Evolutionary conservation across 805 yeast species (phyloP).

Genomic region (Cyberlindnera nakhonratchasimensis): DNA sequence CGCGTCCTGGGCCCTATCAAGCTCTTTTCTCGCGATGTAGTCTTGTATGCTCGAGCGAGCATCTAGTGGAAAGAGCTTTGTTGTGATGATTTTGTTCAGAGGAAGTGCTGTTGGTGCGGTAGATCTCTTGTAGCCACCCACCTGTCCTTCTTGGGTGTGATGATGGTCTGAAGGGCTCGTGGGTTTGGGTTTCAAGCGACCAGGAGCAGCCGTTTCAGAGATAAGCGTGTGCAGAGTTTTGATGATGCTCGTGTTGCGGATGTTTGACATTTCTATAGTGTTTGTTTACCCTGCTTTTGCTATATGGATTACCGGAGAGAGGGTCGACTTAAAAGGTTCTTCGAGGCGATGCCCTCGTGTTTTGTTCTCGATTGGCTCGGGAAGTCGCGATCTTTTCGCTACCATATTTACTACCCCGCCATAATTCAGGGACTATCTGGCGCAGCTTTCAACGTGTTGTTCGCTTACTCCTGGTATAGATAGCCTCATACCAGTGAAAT

Average conservation of each 20-base stretch:
- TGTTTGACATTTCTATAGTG: constrained; percentile 6
- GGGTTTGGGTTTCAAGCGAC: constrained; percentile 9
- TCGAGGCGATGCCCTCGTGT: constrained; percentile 1
- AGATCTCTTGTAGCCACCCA: constrained; percentile 48
- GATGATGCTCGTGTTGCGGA: constrained; percentile 10
- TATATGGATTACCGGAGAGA: too few species aligned
- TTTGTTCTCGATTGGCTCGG: constrained; percentile 1
- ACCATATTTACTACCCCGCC: constrained; percentile 3
- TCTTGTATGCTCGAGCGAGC: constrained; percentile 51
- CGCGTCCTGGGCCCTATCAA: constrained; percentile 44
- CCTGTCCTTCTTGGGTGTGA: constrained; percentile 1
- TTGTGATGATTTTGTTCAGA: constrained; percentile 41
- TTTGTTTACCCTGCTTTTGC: too few species aligned
- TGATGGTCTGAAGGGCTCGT: constrained; percentile 9
- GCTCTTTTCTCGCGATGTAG: constrained; percentile 37
- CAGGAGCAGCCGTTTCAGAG: constrained; percentile 17
- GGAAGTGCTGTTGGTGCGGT: constrained; percentile 72
- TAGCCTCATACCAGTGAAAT: too few species aligned
- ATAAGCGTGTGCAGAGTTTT: constrained; percentile 12
- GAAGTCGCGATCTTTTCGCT: too few species aligned
- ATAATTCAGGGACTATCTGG: too few species aligned
- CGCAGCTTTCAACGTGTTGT: background rate
- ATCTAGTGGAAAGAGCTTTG: constrained; percentile 56
- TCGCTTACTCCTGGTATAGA: too few species aligned
- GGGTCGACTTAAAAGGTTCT: background rate